Evolutionary conservation across 2,329 filamentous ascomycete species (phyloP), one percentile per base, ranked within the genome.

Genomic region (Macrophomina pseudophaseolina): DNA sequence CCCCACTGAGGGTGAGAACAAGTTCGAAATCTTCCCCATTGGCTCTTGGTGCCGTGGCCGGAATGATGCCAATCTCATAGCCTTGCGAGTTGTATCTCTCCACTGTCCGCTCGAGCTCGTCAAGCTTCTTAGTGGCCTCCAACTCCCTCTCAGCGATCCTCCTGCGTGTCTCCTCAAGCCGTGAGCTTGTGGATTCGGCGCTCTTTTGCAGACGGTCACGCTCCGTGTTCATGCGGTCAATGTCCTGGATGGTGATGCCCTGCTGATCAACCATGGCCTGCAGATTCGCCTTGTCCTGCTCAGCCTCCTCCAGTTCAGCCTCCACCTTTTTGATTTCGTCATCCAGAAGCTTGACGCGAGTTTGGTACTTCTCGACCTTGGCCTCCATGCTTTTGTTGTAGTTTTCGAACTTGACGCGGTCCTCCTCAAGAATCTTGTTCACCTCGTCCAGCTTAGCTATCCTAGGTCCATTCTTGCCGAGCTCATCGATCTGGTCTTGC

Each of bases 181-280:
- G 87, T 65, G 87, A 84, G 5, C 88, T 85, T 0, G 92, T 91
- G 2, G 89, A 87, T 72, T 97, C 93, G 52, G 97, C 90, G 49
- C 90, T 91, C 73, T 91, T 94, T 70, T 97, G 92, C n/a, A 99
- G 86, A 54, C 95, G 89, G 74, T 99, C 95, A 64, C 94, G 90
- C 78, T 99, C 95, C 42, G 92, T 90, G 72, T 93, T 97, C 94
- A 99, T 97, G 78, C 95, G 93, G 85, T 99, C 95, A 75, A 99
- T 98, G 85, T 99, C 95, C 80, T 95, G 91, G 80, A 97, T 96
- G 74, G 93, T 96, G 76, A 99, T 94, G 2, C 95, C 95, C 75
- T 97, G 93, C 72, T 91, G 90, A 78, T 98, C 95, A 33, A 99
- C 93, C 35, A 91, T 89, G 67, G 90, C 89, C 77, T 98, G 94